These are phyloP conservation scores for Lachancea nothofagi DNA, from an alignment of 805 yeast genomes.

Conservation along the genomic window DNA sequence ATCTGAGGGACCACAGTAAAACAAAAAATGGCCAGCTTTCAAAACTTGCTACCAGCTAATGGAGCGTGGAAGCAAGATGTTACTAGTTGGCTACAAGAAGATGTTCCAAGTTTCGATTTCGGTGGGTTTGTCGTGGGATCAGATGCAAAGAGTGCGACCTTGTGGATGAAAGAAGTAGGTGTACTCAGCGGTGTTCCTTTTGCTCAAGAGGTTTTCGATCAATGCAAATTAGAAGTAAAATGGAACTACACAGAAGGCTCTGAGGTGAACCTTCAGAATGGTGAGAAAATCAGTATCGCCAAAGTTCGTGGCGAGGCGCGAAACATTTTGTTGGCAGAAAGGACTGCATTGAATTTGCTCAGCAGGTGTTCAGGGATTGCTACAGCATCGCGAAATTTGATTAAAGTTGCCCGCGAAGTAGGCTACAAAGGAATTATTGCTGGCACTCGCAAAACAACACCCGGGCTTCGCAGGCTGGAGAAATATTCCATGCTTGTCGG, in stretches of 20 bases:
- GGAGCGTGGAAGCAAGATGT: constrained; percentile 82
- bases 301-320: constrained; percentile 74
- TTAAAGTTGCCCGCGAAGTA: constrained; percentile 53
- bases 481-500: constrained; percentile 95
- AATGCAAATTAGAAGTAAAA: constrained; percentile 62
- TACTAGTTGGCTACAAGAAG: constrained; percentile 73
- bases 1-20: constrained; percentile 4
- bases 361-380: constrained; percentile 87
- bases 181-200: constrained; percentile 83
- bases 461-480: constrained; percentile 83
- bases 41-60: constrained; percentile 61
- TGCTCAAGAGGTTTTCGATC: constrained; percentile 75
- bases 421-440: constrained; percentile 85
- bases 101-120: constrained; percentile 88
- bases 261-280: constrained; percentile 34
- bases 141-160: constrained; percentile 60
- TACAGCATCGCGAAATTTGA: constrained; percentile 57
- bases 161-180: constrained; percentile 78
- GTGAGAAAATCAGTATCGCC: constrained; percentile 68
- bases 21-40: constrained; percentile 30
- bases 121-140: constrained; percentile 95
- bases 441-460: constrained; percentile 96
- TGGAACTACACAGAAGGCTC: constrained; percentile 79
- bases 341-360: constrained; percentile 76
- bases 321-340: constrained; percentile 73